Evolutionary conservation across 495 filamentous ascomycete species (phyloP).

Genomic region (Xanthoparmelia taractica): DNA sequence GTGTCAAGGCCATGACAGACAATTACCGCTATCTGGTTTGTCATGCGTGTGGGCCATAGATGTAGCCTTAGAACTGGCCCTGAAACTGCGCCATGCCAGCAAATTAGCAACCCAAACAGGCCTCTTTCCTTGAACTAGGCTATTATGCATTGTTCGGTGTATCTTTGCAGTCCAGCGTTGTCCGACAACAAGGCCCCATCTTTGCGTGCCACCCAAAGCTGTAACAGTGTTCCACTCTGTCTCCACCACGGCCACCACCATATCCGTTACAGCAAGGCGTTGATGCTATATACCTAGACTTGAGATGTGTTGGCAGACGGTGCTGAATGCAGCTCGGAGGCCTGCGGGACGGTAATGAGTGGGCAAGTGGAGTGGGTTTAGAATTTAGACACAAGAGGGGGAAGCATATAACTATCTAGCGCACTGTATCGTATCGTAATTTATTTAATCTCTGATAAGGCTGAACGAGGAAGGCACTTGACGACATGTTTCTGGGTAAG

Average conservation of each 20-base stretch:
- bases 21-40: not conserved
- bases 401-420: not conserved
- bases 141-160: not conserved
- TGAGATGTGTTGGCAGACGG: not conserved
- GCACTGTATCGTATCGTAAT: constrained; percentile 10
- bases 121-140: not conserved
- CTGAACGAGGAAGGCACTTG: not conserved
- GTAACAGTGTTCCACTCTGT: not conserved
- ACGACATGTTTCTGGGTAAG: no score
- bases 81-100: not conserved
- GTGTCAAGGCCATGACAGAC: not conserved
- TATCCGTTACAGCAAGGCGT: not conserved
- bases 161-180: not conserved
- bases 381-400: not conserved
- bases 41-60: not conserved
- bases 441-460: not conserved
- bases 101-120: not conserved
- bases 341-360: not conserved
- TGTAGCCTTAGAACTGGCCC: not conserved
- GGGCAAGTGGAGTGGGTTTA: not conserved
- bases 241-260: not conserved
- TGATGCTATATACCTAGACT: not conserved
- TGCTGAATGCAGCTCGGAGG: not conserved
- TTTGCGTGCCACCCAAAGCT: not conserved
- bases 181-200: not conserved